Conservation (phyloP, 495 filamentous ascomycete genomes). For the Oleoguttula mirabilis region DNA sequence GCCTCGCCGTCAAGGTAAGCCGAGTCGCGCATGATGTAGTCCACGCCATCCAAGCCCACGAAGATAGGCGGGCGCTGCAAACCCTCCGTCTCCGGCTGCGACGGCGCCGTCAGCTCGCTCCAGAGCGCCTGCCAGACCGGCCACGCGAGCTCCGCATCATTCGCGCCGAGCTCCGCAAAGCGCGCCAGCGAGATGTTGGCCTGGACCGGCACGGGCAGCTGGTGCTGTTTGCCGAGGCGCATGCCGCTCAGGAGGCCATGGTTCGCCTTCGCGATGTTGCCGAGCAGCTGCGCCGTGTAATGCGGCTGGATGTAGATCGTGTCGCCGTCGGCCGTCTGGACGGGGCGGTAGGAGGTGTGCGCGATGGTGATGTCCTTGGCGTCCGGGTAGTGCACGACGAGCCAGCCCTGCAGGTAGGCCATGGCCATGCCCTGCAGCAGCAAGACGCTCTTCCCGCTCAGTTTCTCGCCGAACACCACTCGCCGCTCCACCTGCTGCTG, state of each 20-base stretch:
- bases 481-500: conserved; percentile 47
- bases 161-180: conserved; percentile 56
- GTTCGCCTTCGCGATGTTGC: conserved; percentile 61
- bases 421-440: conserved; percentile 74
- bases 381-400: conserved; percentile 85
- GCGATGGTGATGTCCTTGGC: conserved; percentile 72
- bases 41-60: conserved; percentile 63
- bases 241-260: conserved; percentile 46
- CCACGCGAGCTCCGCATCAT: conserved; percentile 66
- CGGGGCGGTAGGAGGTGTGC: conserved; percentile 63
- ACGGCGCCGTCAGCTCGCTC: conserved; percentile 56
- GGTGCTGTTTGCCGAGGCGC: conserved; percentile 46
- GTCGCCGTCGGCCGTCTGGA: conserved; percentile 26
- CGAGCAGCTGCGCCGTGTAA: conserved; percentile 60
- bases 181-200: conserved; percentile 51
- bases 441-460: conserved; percentile 73
- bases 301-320: conserved; percentile 63
- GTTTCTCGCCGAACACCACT: conserved; percentile 60
- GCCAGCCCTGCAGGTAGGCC: conserved; percentile 72
- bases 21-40: conserved; percentile 62
- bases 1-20: conserved; percentile 57
- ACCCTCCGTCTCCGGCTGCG: conserved; percentile 21
- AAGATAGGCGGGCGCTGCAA: conserved; percentile 60
- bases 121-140: conserved; percentile 71
- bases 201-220: conserved; percentile 44